Conservation (phyloP, 78 protist species). For the Isochrysis galbana region DNA sequence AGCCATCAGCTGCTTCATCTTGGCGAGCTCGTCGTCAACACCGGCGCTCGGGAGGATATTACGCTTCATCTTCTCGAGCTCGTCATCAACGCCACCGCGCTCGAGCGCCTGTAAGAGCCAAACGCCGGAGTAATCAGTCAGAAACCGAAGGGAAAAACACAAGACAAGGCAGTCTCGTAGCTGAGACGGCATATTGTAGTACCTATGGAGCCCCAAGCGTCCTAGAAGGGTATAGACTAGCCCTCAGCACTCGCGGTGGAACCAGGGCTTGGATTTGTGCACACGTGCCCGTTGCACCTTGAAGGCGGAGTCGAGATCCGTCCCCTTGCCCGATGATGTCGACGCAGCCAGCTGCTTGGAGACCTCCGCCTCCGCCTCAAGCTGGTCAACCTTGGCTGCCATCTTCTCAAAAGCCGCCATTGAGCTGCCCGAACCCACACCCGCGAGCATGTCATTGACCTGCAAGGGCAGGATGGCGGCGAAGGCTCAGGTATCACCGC, state of each 20-base stretch:
- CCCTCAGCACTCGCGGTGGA: no score
- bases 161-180: background rate
- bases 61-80: background rate
- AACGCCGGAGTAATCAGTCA: background rate
- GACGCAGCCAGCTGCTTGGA: background rate
- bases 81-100: background rate
- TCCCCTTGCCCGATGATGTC: background rate
- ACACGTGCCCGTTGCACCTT: no score
- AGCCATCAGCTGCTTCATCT: background rate
- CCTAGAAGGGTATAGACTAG: no score
- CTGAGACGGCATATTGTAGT: no score
- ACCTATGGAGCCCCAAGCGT: no score
- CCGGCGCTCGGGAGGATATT: background rate
- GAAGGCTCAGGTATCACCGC: no score
- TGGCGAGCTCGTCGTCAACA: background rate
- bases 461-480: no score
- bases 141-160: background rate
- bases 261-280: no score
- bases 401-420: conserved; percentile 6
- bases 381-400: background rate
- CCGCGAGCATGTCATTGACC: conserved; percentile 28
- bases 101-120: background rate
- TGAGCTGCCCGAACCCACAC: background rate
- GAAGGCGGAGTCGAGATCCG: no score
- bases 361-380: conserved; percentile 3